These are phyloP conservation scores for Pseudogymnoascus sp. DNA, from an alignment of 2,329 filamentous ascomycete species.

Conservation along the genomic window DNA sequence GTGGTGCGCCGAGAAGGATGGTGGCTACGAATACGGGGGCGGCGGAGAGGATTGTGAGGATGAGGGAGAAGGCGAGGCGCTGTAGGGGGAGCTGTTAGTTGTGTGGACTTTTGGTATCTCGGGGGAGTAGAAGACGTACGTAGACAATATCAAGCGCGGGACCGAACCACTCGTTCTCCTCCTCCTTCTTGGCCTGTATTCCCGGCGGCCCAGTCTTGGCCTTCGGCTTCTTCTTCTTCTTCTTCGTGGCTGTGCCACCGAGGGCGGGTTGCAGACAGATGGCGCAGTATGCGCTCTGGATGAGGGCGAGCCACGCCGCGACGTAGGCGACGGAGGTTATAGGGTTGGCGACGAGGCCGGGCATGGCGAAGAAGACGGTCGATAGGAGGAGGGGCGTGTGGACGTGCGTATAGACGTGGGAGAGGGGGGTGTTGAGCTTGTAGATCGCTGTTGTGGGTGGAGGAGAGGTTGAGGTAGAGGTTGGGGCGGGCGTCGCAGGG, in stretches of 20 bases:
- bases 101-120: not conserved
- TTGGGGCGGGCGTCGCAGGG: not conserved
- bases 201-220: not conserved
- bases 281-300: constrained; percentile 60
- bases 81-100: constrained; percentile 31
- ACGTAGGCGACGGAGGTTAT: constrained; percentile 54
- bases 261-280: constrained; percentile 56
- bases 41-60: constrained; percentile 41
- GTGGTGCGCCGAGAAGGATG: constrained; percentile 85
- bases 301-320: constrained; percentile 53
- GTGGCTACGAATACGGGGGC: constrained; percentile 50
- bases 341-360: constrained; percentile 62
- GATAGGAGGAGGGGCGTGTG: constrained; percentile 64
- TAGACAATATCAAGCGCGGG: constrained; percentile 4
- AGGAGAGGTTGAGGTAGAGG: not conserved
- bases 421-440: constrained; percentile 23
- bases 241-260: constrained; percentile 40
- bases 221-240: constrained; percentile 41
- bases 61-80: constrained; percentile 64
- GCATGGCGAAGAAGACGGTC: constrained; percentile 58
- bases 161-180: not conserved
- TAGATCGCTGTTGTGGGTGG: constrained; percentile 7
- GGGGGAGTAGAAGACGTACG: not conserved
- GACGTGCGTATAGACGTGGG: constrained; percentile 53
- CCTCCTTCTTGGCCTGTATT: not conserved